Conservation (phyloP, 2,329 filamentous ascomycete genomes). For the Cryphonectria parasitica region DNA sequence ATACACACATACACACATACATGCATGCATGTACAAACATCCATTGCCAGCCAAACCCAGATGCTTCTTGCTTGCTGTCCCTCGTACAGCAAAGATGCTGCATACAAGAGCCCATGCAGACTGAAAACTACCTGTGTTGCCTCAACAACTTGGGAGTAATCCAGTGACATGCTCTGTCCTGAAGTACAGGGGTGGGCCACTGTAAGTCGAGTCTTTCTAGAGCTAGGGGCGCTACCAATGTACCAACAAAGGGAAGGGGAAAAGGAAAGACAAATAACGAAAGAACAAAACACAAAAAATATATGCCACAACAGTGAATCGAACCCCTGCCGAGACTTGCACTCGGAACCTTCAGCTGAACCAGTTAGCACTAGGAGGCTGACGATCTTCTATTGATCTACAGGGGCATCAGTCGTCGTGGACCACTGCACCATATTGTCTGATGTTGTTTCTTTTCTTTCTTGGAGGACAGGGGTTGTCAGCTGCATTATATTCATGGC, state of each 20-base stretch:
- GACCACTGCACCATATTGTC: conserved; percentile 10
- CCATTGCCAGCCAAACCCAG: background rate
- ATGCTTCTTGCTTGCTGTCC: background rate
- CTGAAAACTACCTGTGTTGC: background rate
- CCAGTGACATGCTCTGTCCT: background rate
- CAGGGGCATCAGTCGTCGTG: background rate
- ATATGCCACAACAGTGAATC: background rate
- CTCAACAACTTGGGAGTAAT: background rate
- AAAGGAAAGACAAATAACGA: background rate
- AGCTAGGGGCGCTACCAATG: background rate
- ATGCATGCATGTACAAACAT: background rate
- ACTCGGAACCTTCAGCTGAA: conserved; percentile 29
- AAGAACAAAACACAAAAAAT: conserved; percentile 8
- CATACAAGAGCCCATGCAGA: background rate
- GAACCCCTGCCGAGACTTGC: conserved; percentile 29
- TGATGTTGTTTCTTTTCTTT: background rate
- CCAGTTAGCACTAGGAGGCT: conserved; percentile 24
- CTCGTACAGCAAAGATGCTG: background rate
- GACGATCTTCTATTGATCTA: conserved; percentile 31
- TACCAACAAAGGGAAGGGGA: background rate
- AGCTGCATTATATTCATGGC: background rate
- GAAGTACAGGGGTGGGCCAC: background rate
- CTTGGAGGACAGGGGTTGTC: background rate
- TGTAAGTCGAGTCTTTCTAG: background rate
- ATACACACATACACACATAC: conserved; percentile 3